Evolutionary conservation across 257 asterid genomes (phyloP), one percentile per base, ranked within the genome.

Genomic region (Sherardia arvensis): DNA sequence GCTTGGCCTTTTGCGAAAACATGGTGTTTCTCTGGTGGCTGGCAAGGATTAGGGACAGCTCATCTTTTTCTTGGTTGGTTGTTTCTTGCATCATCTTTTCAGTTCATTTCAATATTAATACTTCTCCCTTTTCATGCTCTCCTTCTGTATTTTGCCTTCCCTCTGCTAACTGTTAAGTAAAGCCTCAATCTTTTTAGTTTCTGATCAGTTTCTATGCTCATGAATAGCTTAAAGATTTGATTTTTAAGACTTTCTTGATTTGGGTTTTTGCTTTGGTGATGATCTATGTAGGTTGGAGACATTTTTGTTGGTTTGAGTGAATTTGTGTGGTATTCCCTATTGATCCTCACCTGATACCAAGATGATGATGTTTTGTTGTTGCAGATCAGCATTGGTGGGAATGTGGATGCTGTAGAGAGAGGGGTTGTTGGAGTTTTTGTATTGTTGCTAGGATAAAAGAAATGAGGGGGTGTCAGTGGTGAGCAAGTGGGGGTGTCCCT

Each of bases 1-100:
- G 80, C 73, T 84, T 84, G 86, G 85, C 81, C 56, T 84, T 86
- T 83, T 78, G 82, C 59, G 88, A 78, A 65, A 78, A 84, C 93
- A 84, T 72, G 53, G 85, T 84, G 93, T 86, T 82, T 72, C 80
- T 27, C 71, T 82, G 82, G 94, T 85, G 96, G 89, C 85, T 79
- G 67, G 72, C 95, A 80, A 82, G 80, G 78, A 74, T 79, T 84
- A 71, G 70, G 70, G 81, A 82, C 88, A 77, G 77, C 82, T 79
- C 86, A 74, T 79, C 85, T 81, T 82, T 86, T 71, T 77, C 12
- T 64, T 70, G 73, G 69, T 72, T 71, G 74, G 53, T 77, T 74
- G 62, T 64, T 77, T 70, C 72, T 74, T 74, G 18, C 77, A 61
- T 66, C 71, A 76, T 81, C 70, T 66, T 74, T 61, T 58, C 27